phyloP scores from a whole-genome alignment of 2,329 filamentous ascomycete species.

The Cercospora beticola region DNA sequence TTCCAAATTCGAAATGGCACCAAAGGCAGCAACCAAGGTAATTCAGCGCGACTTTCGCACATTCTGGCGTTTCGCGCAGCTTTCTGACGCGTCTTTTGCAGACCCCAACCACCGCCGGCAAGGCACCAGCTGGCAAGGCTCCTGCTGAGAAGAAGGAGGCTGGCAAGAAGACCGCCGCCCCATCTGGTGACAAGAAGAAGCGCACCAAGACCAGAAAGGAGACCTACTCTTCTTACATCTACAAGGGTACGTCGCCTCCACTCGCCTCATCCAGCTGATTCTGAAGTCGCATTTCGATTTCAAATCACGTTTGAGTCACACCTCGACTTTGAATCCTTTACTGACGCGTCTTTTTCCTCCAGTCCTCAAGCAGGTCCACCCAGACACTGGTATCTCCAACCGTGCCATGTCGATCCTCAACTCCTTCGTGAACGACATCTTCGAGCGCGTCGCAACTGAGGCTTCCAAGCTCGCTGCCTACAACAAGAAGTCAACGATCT shows the following conservation, averaged over 20 bases:
- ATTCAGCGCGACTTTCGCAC: conserved; percentile 12
- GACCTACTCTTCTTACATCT: conserved; percentile 99
- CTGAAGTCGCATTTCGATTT: conserved; percentile 25
- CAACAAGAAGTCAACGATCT: conserved; percentile 99
- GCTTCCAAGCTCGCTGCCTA: conserved; percentile 98
- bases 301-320: conserved; percentile 21
- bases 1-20: conserved; percentile 72
- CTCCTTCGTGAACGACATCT: conserved; percentile 99
- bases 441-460: conserved; percentile 98
- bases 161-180: conserved; percentile 95
- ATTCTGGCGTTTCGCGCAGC: conserved; percentile 13
- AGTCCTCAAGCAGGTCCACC: conserved; percentile 99
- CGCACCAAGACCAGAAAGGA: conserved; percentile 99
- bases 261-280: conserved; percentile 17
- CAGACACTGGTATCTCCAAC: conserved; percentile 99
- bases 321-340: conserved; percentile 13
- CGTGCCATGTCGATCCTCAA: conserved; percentile 99
- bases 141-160: conserved; percentile 99
- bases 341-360: conserved; percentile 42
- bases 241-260: conserved; percentile 74
- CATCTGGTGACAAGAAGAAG: conserved; percentile 99
- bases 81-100: conserved; percentile 29
- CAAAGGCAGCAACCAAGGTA: conserved; percentile 88
- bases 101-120: conserved; percentile 91
- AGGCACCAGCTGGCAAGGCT: conserved; percentile 78